These are phyloP conservation scores for Colletotrichum sp. DNA, from an alignment of 2,329 filamentous ascomycete species.

Conservation along the genomic window DNA sequence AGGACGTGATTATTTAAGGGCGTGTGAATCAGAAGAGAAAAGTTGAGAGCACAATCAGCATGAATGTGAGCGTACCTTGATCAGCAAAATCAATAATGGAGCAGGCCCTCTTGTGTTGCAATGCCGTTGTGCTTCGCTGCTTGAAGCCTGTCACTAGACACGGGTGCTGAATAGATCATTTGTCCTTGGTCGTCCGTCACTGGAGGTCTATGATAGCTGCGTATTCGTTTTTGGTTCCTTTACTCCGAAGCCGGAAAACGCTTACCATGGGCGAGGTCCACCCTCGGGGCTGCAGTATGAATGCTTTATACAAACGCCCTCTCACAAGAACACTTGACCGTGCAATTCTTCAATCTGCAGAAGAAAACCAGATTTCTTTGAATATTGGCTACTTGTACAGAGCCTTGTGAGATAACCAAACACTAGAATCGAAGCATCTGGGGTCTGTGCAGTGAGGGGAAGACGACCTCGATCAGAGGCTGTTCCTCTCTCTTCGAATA, in stretches of 20 bases:
- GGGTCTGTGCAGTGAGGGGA: accelerated
- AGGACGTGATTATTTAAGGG: not conserved
- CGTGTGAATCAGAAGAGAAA: not conserved
- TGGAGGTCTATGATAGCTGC: not conserved
- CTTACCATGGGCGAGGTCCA: not conserved
- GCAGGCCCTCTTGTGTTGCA: not conserved
- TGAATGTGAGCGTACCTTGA: too few relatives aligned
- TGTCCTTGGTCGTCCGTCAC: not conserved
- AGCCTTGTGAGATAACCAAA: not conserved
- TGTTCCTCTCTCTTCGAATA: accelerated
- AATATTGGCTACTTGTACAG: not conserved
- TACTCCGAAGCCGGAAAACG: accelerated
- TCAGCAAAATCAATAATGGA: not conserved
- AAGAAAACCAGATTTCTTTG: not conserved
- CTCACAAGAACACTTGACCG: not conserved
- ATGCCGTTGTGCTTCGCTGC: not conserved
- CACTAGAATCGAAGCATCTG: not conserved
- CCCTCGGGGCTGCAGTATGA: accelerated
- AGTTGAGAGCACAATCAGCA: not conserved
- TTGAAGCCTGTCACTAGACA: not conserved
- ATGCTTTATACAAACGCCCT: accelerated
- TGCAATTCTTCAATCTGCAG: not conserved
- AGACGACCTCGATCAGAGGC: not conserved
- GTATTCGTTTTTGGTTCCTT: not conserved
- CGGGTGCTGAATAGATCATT: not conserved